A percentile compares a stretch with the other conserved stretches of the same genome.
phyloP scores from a whole-genome alignment of 2,329 filamentous ascomycete genomes.

The Colletotrichum destructivum region DNA sequence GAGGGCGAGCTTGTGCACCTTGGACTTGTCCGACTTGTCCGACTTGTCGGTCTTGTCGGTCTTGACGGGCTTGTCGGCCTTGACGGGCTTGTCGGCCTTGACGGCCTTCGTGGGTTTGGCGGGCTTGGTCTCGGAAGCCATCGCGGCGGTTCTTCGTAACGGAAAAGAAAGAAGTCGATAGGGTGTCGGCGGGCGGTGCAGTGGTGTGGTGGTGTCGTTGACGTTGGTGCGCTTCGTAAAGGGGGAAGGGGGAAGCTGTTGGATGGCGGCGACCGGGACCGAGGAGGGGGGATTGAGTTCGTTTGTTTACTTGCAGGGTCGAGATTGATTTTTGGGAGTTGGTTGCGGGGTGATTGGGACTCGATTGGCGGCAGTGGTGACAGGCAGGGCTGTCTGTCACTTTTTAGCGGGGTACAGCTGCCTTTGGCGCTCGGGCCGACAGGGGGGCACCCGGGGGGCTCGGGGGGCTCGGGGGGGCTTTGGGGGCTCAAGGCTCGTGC shows the following conservation, averaged over 20 bases:
- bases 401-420: constrained; percentile 4
- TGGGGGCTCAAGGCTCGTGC: neutral
- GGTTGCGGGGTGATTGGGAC: constrained; percentile 38
- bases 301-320: constrained; percentile 38
- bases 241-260: too few relatives aligned
- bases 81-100: constrained; percentile 39
- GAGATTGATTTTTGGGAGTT: constrained; percentile 18
- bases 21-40: constrained; percentile 86
- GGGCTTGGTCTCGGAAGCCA: constrained; percentile 29
- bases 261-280: neutral
- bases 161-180: too few relatives aligned
- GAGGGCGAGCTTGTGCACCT: constrained; percentile 94
- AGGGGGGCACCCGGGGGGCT: neutral
- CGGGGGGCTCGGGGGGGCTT: neutral
- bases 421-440: constrained; percentile 9
- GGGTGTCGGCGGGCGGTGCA: too few relatives aligned
- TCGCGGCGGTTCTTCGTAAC: neutral
- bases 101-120: constrained; percentile 3
- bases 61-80: constrained; percentile 39
- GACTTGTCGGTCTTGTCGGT: constrained; percentile 38
- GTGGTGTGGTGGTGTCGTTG: neutral
- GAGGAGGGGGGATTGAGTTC: neutral
- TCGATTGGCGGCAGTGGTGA: neutral
- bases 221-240: too few relatives aligned
- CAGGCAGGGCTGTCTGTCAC: neutral